Percentiles rank a stretch among this genome's conserved stretches.
Evolutionary conservation across 441 rosid species (phyloP).

Genomic region (Arabidopsis hybrid): DNA sequence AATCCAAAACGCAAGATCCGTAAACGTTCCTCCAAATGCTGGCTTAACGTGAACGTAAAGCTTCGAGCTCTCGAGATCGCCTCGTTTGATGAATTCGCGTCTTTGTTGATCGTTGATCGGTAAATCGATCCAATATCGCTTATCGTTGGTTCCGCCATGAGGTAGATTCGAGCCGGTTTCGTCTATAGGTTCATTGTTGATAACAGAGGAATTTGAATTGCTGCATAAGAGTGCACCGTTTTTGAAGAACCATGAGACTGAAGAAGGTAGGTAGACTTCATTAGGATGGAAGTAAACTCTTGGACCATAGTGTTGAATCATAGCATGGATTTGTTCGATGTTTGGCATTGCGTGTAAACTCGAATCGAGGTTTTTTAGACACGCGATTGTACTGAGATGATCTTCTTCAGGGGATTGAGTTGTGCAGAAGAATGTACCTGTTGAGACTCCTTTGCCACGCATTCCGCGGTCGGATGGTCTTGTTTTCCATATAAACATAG

Average conservation of each 20-base stretch:
- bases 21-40: constrained; percentile 78
- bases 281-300: constrained; percentile 79
- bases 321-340: constrained; percentile 68
- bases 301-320: constrained; percentile 78
- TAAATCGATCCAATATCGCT: constrained; percentile 79
- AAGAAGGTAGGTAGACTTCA: constrained; percentile 79
- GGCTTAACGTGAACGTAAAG: constrained; percentile 88
- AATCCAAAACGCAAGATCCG: constrained; percentile 86
- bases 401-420: constrained; percentile 42
- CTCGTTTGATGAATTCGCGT: constrained; percentile 57
- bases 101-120: constrained; percentile 65
- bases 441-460: constrained; percentile 69
- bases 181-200: constrained; percentile 50
- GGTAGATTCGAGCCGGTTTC: constrained; percentile 75
- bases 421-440: constrained; percentile 78
- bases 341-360: constrained; percentile 79
- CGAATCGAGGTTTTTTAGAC: constrained; percentile 71
- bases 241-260: constrained; percentile 84
- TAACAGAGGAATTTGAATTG: background rate
- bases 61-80: constrained; percentile 68
- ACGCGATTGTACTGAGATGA: constrained; percentile 39
- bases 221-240: constrained; percentile 69
- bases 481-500: constrained; percentile 68
- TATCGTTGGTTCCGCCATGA: constrained; percentile 66
- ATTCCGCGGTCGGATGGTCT: constrained; percentile 75